A percentile compares a stretch with the other conserved stretches of the same genome.
These are phyloP conservation scores for Marchantia polymorpha DNA, from an alignment of 225 moss, liverwort and hornwort species.

Conservation along the genomic window DNA sequence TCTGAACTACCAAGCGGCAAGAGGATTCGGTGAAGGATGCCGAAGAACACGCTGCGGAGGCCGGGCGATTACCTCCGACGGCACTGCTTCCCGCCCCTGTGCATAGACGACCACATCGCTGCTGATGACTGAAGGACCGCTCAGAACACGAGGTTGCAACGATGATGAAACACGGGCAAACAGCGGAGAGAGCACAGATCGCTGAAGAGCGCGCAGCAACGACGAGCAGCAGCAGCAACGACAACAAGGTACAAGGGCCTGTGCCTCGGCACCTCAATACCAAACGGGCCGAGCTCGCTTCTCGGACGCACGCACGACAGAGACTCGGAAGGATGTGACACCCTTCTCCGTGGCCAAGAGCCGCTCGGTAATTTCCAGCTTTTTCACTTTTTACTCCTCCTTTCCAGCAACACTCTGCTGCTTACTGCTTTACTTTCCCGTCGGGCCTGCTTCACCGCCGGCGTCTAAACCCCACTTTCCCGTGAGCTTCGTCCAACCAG, in stretches of 20 bases:
- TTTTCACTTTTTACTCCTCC: neutral
- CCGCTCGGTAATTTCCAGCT: neutral
- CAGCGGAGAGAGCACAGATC: conserved; percentile 4
- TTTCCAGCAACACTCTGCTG: neutral
- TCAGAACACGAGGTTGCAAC: conserved; percentile 9
- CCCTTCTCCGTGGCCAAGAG: conserved; percentile 15
- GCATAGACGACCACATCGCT: conserved; percentile 19
- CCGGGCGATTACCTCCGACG: conserved; percentile 11
- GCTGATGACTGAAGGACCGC: neutral
- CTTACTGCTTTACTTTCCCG: neutral
- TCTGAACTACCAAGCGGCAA: neutral
- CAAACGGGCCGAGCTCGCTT: neutral
- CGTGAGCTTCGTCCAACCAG: neutral
- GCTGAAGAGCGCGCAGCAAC: neutral
- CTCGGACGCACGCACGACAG: conserved; percentile 1
- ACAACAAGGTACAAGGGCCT: neutral
- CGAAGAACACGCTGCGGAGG: neutral
- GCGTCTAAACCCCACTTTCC: neutral
- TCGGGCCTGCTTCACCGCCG: neutral
- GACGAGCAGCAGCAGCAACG: conserved; percentile 6
- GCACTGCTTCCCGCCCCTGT: conserved; percentile 1
- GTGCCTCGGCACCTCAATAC: neutral
- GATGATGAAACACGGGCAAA: neutral
- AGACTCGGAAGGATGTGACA: neutral
- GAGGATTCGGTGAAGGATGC: neutral